Percentiles rank a stretch among this genome's conserved stretches.
Conservation (phyloP, 129 eudicot species). For the Sambucus nigra region DNA sequence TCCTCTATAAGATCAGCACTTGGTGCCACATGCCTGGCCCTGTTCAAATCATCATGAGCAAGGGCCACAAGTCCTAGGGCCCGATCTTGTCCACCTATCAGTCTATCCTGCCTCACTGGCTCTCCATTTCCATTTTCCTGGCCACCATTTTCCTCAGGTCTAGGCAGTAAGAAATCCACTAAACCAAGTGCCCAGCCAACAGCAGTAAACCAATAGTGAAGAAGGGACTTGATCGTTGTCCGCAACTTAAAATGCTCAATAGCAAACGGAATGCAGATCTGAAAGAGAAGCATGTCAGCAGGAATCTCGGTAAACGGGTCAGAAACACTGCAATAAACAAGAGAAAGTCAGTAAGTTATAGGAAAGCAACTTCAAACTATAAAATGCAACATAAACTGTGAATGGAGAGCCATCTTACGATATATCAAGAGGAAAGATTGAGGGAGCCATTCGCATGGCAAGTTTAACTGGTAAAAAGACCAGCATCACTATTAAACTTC, state of each 20-base stretch:
- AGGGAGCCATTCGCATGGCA: conserved; percentile 89
- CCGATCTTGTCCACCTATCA: conserved; percentile 47
- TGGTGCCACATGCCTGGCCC: conserved; percentile 34
- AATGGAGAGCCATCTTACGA: conserved; percentile 42
- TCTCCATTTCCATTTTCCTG: conserved; percentile 67
- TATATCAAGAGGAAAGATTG: conserved; percentile 78
- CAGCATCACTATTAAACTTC: conserved; percentile 83
- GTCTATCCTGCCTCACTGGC: conserved; percentile 51
- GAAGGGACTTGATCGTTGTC: conserved; percentile 69
- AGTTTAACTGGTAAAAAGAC: conserved; percentile 91
- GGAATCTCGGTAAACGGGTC: conserved; percentile 96
- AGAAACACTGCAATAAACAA: conserved; percentile 54
- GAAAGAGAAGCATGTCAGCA: conserved; percentile 87
- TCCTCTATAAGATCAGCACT: conserved; percentile 31
- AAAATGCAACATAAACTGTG: not conserved
- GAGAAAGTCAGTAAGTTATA: conserved; percentile 7
- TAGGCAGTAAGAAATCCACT: conserved; percentile 65
- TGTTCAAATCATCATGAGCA: conserved; percentile 42
- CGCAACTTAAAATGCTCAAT: conserved; percentile 77
- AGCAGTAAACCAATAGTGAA: conserved; percentile 81
- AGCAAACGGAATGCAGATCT: conserved; percentile 94
- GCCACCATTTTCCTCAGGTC: conserved; percentile 54
- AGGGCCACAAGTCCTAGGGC: conserved; percentile 33
- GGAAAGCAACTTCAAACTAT: not conserved
- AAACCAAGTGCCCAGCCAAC: conserved; percentile 90